These are phyloP conservation scores for Emericellopsis atlantica DNA, from an alignment of 2,329 filamentous ascomycete species.

Conservation along the genomic window DNA sequence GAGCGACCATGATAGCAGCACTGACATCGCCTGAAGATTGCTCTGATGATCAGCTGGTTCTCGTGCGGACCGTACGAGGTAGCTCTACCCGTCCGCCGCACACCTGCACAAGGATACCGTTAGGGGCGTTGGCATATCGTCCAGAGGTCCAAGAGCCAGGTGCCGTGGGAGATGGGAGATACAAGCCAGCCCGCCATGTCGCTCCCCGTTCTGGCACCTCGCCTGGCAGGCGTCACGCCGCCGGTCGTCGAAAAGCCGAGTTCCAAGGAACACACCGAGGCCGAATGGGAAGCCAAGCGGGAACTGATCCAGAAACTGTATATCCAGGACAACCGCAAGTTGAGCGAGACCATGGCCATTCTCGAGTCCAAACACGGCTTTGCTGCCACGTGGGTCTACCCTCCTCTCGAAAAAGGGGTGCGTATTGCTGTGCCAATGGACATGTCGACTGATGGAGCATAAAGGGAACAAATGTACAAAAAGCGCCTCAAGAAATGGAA, in stretches of 20 bases:
- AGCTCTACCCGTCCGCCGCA: no score
- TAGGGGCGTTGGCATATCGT: no score
- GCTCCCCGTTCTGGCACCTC: slow-evolving; percentile 17
- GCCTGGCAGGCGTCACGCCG: slow-evolving; percentile 14
- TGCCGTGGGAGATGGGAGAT: no score
- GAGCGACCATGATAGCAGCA: no score
- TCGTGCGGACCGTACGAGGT: no score
- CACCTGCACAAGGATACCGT: no score
- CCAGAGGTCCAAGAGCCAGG: no score
- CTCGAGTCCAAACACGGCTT: slow-evolving; percentile 20
- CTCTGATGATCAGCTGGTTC: no score
- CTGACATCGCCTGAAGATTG: no score
- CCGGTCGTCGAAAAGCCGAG: slow-evolving; percentile 9
- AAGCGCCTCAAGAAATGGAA: slow-evolving; percentile 25
- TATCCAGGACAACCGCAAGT: slow-evolving; percentile 19
- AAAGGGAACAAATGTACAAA: slow-evolving; percentile 25
- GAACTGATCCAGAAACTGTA: slow-evolving; percentile 19
- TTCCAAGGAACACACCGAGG: slow-evolving; percentile 20
- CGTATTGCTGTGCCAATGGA: background rate
- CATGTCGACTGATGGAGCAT: background rate
- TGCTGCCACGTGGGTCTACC: slow-evolving; percentile 20
- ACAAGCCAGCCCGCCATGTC: slow-evolving; percentile 8
- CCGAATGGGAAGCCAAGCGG: slow-evolving; percentile 19
- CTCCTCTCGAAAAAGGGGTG: background rate
- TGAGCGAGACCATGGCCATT: slow-evolving; percentile 22